Base-by-base conservation (phyloP, 2,329 filamentous ascomycete species). In the Aphanocladium album region DNA sequence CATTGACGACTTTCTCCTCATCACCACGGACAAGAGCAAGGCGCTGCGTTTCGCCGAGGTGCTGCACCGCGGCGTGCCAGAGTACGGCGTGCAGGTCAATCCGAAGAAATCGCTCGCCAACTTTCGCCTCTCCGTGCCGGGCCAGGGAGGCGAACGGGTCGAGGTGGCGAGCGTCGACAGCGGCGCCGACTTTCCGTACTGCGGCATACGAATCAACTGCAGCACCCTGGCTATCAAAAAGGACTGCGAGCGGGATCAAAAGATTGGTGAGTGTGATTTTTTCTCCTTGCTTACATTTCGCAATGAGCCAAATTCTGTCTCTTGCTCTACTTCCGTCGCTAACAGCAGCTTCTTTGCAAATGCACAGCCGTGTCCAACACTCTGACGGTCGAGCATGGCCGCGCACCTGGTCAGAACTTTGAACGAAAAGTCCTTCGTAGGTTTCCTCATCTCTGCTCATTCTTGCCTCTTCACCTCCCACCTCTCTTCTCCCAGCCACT, bases 1-100 rank as follows among this genome's bases (percentile, higher is more conserved):
- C 11, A 90, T 96, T 46, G 95, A 99, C 67, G 95, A 99, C 69
- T 99, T 98, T 67, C 79, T 98, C 5, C 83, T 99, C 50, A 87
- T 99, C 68, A 96, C 90, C 0, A 86, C 87, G 0, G 81, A 90
- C 53, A 77, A 75, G 57, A 65, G 72, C 8, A 85, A 93, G 67
- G 93, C 91, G 0, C 79, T 79, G 61, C 78, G 76, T 1, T 98
- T 99, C 70, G 79, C 96, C 21, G 77, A 86, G 61, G 80, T 83
- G 17, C 96, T 99, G 93, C 88, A 96, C 67, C 73, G 75, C 1
- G 93, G 93, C 2, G 73, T 95, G 39, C 84, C 88, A 0, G 83
- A 87, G 37, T 98, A 96, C 69, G 95, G 95, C 4, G 88, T 97
- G 3, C 73, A 79, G 5, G 87, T 97, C 58, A 93, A 89, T 70